Evolutionary conservation across 2,329 filamentous ascomycete species (phyloP), one percentile per base, ranked within the genome.

Genomic region (Dothideomycetes sp.): DNA sequence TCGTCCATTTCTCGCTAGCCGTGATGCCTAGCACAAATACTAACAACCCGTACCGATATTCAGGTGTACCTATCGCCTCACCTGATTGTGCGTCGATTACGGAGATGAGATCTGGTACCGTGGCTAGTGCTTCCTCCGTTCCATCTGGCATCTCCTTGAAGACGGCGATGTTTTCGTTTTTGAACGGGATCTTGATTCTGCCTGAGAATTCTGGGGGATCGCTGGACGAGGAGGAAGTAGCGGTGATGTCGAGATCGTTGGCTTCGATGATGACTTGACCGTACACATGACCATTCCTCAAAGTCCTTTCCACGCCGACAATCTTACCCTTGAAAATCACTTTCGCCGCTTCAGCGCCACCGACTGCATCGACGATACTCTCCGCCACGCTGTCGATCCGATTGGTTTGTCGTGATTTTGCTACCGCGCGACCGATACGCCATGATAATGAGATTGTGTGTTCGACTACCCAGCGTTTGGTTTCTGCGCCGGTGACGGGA

Each of bases 11-110:
- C 6, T 43, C 41, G 13, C 33, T 37, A 15, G 41, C 41, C 2
- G 41, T 43, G 7, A 43, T 43, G 3, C 65, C 69, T 12, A 74
- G 47, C 1, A 74, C 68, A 15, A 66, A 61, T 12, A 74, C 70
- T 8, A 70, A 54, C 25, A 74, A 51, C 1, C 71, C 71, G 44
- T 74, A 74, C 9, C 69, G 54, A 45, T 75, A 77, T 49, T 78
- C 74, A 0, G 69, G 73, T 0, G 70, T 73, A 0, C 73, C 73
- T 5, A 78, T 60, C 0, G 71, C 73, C 47, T 73, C 66, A 19
- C 73, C 74, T 8, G 69, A 73, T 46, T 73, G 69, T 5, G 70
- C 66, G 42, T 76, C 73, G 12, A 78, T 65, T 7, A 77, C 61
- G 0, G 66, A 63, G 39, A 78, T 70, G 5, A 78, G 55, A 43